These are phyloP conservation scores for Cronartium ribicola DNA, from an alignment of 1,284 basidiomycete species.

Conservation along the genomic window DNA sequence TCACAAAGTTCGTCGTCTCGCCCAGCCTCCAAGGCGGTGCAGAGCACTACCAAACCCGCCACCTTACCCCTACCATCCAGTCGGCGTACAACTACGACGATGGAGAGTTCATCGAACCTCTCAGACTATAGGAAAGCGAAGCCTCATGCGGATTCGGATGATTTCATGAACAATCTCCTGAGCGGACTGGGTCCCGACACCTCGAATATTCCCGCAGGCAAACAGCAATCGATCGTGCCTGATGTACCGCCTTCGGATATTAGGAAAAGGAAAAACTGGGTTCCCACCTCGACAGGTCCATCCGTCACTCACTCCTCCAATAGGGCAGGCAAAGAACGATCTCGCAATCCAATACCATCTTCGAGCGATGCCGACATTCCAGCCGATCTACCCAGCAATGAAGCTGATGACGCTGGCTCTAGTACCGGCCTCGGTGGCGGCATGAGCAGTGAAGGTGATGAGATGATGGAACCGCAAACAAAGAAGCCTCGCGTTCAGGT, in stretches of 20 bases:
- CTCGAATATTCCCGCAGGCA: background rate
- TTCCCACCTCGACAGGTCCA: background rate
- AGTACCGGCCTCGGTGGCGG: conserved; percentile 29
- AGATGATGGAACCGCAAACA: conserved; percentile 12
- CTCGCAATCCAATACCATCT: conserved; percentile 22
- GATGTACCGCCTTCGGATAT: background rate
- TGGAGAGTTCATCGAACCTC: conserved; percentile 5
- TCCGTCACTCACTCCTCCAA: background rate
- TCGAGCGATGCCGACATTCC: conserved; percentile 2
- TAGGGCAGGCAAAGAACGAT: background rate
- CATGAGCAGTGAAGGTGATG: conserved; percentile 28
- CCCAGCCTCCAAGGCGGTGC: background rate
- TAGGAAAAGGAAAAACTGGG: conserved; percentile 25
- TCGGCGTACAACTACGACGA: background rate
- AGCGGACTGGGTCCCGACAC: conserved; percentile 25
- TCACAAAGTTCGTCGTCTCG: background rate
- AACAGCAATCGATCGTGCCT: background rate
- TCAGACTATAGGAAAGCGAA: conserved; percentile 32
- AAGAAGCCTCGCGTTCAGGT: conserved; percentile 33
- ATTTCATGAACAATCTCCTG: conserved; percentile 30
- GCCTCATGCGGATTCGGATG: conserved; percentile 18
- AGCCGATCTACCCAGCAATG: background rate
- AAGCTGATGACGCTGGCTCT: conserved; percentile 1
- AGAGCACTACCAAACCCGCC: background rate
- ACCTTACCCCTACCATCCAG: background rate